Conservation (phyloP, 805 yeast genomes). For the Nakazawaea pomicola region DNA sequence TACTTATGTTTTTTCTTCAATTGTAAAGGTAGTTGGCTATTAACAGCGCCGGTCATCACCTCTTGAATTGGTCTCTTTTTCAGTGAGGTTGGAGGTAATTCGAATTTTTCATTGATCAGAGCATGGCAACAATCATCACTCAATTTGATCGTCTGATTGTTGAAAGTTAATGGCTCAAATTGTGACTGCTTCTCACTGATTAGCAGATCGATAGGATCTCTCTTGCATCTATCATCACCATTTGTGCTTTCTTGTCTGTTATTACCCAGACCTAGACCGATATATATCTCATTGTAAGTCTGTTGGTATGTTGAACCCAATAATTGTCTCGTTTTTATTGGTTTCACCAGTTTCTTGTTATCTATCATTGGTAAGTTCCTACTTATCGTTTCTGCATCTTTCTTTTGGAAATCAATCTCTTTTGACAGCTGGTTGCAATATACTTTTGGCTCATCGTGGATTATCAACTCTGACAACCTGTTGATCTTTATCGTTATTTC, state of each 20-base stretch:
- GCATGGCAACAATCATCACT: neutral
- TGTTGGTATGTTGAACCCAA: slow-evolving; percentile 1
- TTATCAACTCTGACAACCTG: slow-evolving; percentile 3
- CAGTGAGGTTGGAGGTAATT: neutral
- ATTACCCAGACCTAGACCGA: too few relatives aligned
- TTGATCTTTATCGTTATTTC: slow-evolving; percentile 10
- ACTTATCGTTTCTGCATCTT: neutral
- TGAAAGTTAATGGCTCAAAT: neutral
- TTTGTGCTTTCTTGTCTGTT: too few relatives aligned
- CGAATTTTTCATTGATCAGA: neutral
- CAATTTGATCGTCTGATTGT: neutral
- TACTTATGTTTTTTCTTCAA: slow-evolving; percentile 20
- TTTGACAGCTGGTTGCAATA: neutral
- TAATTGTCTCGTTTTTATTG: slow-evolving; percentile 8
- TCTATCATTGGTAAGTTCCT: slow-evolving; percentile 1
- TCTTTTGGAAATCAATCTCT: neutral
- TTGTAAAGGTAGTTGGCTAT: neutral
- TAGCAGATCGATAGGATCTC: neutral
- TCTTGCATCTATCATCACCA: too few relatives aligned
- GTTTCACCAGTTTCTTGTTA: neutral
- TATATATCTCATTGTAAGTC: slow-evolving; percentile 2
- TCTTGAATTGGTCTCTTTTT: slow-evolving; percentile 5
- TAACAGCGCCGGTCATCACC: neutral
- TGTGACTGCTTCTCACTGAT: neutral
- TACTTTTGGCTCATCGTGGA: slow-evolving; percentile 1